phyloP scores from a whole-genome alignment of 495 filamentous ascomycete species.

The Polyplosphaeria fusca region DNA sequence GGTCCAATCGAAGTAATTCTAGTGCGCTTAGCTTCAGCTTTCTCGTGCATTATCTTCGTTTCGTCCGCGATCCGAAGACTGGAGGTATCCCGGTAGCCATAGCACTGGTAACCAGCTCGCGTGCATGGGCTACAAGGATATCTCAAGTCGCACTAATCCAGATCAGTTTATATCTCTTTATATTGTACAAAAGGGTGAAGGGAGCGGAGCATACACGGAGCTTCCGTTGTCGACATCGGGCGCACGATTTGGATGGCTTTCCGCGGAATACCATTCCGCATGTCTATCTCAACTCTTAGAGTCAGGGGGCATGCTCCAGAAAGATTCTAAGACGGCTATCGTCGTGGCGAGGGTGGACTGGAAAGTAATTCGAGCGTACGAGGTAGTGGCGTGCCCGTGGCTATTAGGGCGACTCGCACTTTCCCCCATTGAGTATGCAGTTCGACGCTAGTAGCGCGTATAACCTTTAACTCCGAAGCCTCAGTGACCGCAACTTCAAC shows the following conservation, averaged over 20 bases:
- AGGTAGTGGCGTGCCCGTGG: too few species aligned
- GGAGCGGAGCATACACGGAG: constrained; percentile 11
- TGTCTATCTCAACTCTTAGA: too few species aligned
- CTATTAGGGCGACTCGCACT: too few species aligned
- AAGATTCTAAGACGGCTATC: too few species aligned
- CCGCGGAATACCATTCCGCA: constrained; percentile 32
- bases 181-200: background rate
- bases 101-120: constrained; percentile 18
- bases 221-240: constrained; percentile 20
- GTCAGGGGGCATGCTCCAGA: too few species aligned
- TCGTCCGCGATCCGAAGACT: constrained; percentile 22
- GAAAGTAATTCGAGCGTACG: too few species aligned
- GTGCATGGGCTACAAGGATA: constrained; percentile 14
- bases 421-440: too few species aligned
- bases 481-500: too few species aligned
- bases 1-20: background rate
- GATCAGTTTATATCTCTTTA: background rate
- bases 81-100: constrained; percentile 25
- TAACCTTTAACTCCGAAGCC: too few species aligned
- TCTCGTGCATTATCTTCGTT: constrained; percentile 8
- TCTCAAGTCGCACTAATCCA: constrained; percentile 21
- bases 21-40: background rate
- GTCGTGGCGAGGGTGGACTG: too few species aligned
- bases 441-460: too few species aligned
- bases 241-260: constrained; percentile 30